These are phyloP conservation scores for Suillus decipiens DNA, from an alignment of 768 basidiomycete species.

Conservation along the genomic window DNA sequence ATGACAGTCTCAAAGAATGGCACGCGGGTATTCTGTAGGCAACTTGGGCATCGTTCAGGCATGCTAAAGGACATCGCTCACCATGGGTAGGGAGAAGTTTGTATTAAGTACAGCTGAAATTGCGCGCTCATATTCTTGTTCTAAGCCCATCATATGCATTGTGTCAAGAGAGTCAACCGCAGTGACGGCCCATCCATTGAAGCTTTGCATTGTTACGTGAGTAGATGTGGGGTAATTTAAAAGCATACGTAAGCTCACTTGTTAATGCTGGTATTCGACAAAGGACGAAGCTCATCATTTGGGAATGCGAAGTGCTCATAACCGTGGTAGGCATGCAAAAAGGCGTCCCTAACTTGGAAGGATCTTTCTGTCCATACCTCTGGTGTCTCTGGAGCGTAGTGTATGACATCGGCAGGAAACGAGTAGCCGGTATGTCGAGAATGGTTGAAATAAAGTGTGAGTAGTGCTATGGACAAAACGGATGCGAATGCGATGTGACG, in stretches of 20 bases:
- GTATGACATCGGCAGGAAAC: conserved; percentile 18
- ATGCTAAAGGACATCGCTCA: conserved; percentile 25
- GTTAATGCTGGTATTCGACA: conserved; percentile 47
- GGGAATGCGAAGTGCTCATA: conserved; percentile 64
- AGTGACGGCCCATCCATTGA: conserved; percentile 82
- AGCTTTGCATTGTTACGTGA: conserved; percentile 40
- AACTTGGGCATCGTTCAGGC: neutral
- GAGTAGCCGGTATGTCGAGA: neutral
- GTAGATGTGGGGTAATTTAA: conserved; percentile 4
- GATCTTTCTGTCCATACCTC: conserved; percentile 55
- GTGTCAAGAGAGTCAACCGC: conserved; percentile 85
- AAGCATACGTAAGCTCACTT: conserved; percentile 42
- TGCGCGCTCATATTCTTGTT: conserved; percentile 69
- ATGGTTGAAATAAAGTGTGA: conserved; percentile 23
- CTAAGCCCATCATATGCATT: conserved; percentile 77
- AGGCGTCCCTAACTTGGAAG: conserved; percentile 58
- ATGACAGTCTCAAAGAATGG: conserved; percentile 89
- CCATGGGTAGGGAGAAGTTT: conserved; percentile 50
- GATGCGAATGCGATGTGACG: conserved; percentile 26
- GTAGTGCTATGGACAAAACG: conserved; percentile 17
- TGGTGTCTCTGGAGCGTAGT: conserved; percentile 31
- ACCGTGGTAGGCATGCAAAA: conserved; percentile 66
- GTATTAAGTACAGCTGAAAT: conserved; percentile 51
- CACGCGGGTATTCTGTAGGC: conserved; percentile 31
- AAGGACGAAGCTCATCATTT: conserved; percentile 61